Evolutionary conservation across 331 rosid genomes (phyloP).

Genomic region (Malus hybrid): DNA sequence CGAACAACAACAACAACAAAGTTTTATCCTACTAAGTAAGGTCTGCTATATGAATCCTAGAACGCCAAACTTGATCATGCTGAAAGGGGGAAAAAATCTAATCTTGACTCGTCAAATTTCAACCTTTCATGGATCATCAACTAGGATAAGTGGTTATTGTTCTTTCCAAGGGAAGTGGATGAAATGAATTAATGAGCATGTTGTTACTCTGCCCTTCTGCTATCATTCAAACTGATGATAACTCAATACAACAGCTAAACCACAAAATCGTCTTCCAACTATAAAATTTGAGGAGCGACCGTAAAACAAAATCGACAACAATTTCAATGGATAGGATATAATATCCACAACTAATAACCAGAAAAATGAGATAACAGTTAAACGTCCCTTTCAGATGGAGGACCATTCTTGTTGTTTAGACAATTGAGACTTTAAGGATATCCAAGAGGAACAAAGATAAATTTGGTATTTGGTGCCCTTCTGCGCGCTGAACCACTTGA

Average conservation of each 20-base stretch:
- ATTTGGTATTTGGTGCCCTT: conserved; percentile 17
- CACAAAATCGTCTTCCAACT: no score
- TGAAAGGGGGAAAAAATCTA: not conserved
- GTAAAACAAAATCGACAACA: not conserved
- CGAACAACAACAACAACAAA: no score
- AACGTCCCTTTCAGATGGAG: conserved; percentile 9
- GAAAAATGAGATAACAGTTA: not conserved
- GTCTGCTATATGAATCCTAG: no score
- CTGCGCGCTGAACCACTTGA: conserved; percentile 71
- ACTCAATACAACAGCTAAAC: no score
- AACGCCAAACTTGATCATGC: no score
- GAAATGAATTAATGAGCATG: not conserved
- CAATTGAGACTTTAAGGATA: not conserved
- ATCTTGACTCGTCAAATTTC: not conserved
- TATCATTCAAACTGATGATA: no score
- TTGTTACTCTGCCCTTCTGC: not conserved
- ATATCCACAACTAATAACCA: no score
- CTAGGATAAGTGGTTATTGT: conserved; percentile 14
- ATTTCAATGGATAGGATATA: not conserved
- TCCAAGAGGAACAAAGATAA: no score
- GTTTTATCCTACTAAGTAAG: no score
- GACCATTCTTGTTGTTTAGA: not conserved
- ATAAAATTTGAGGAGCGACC: no score
- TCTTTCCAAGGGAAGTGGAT: not conserved
- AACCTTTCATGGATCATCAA: conserved; percentile 14